Base-by-base conservation (phyloP, 2,329 filamentous ascomycete genomes). In the Beauveria asiatica region DNA sequence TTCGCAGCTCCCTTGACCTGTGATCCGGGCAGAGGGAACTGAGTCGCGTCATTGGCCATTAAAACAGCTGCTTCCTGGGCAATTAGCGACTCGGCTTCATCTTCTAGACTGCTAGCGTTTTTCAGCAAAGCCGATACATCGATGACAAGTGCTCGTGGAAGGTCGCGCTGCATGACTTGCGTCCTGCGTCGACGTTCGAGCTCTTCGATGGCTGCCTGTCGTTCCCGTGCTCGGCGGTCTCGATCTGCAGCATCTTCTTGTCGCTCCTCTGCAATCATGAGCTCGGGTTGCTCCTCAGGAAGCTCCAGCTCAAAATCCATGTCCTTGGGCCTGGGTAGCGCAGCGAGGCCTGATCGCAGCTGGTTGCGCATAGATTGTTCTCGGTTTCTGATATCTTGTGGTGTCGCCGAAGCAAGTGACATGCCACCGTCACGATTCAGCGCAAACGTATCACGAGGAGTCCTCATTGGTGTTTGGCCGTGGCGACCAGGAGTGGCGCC, bases 231-330 rank as follows among this genome's bases (percentile, higher is more conserved):
- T 62, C 90, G 83, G 60, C 85, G 83, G 71, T 97, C 94, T 41
- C 89, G 84, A 65, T 92, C 85, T 17, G 89, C 91, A 5, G 80
- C 78, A 64, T 82, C 80, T 65, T 83, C 80, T 58, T 83, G 82
- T 11, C 81, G 68, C 57, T 84, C 79, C 25, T 80, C 76, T 5
- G 74, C 74, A 2, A 70, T 66, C n/a, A 69, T 67, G 27, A 63
- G 73, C 66, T 94, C 90, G 63, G 83, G 78, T 64, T 88, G 81
- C 64, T 96, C 92, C 45, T 95, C 91, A 0, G 93, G 93, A 39
- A 96, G 76, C 70, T 97, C 93, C 50, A 97, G 84, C 66, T 97
- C 94, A 88, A 90, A 97, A 65, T 97, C 92, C 0, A 85, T 88
- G 69, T 96, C 91, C 69, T 96, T 97, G 0, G 94, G 94, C 69